Base-by-base conservation (phyloP, 805 yeast genomes). In the Sporopachydermia lactativora region DNA sequence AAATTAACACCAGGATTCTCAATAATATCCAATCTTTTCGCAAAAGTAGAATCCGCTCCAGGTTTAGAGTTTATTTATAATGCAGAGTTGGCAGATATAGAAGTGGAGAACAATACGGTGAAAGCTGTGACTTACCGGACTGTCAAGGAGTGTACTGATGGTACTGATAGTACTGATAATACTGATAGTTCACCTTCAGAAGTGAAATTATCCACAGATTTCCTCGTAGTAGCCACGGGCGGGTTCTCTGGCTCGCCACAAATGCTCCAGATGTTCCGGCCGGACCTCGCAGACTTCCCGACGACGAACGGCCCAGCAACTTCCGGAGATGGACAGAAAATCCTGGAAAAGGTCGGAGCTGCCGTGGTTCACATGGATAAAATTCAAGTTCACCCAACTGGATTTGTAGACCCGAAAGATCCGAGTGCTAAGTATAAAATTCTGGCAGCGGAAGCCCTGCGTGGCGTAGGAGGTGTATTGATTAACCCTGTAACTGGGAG, bases 331-430 rank as follows among this genome's bases (percentile, higher is more conserved):
- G 78, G 80, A 3, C 75, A 70, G 37, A 55, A 59, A 18, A 51
- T 73, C n/a, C 60, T 73, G n/a, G 60, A 56, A 18, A 63, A 58
- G 15, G 49, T 67, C 34, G 69, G 69, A 34, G 79, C 73, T 4
- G 58, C 64, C 5, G 54, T 73, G 44, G 62, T 72, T 13, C 73
- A 73, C 48, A 73, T 74, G 78, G 71, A 71, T 38, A 68, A 73
- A 47, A 57, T 75, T 15, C 81, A 75, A 54, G 64, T 75, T 6
- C 80, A 75, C 50, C 81, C 81, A 35, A 75, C 80, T 2, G 80
- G 80, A 2, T 73, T 73, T 52, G 58, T 74, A 28, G 70, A 70
- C 40, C 62, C 63, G 8, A 53, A 53, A 15, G 62, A 68, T 34
- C 60, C 59, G 17, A 48, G 50, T 3, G 61, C 55, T 40, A 62